phyloP scores from a whole-genome alignment of 176 grass and related monocot genomes.

The Carex parvula region DNA sequence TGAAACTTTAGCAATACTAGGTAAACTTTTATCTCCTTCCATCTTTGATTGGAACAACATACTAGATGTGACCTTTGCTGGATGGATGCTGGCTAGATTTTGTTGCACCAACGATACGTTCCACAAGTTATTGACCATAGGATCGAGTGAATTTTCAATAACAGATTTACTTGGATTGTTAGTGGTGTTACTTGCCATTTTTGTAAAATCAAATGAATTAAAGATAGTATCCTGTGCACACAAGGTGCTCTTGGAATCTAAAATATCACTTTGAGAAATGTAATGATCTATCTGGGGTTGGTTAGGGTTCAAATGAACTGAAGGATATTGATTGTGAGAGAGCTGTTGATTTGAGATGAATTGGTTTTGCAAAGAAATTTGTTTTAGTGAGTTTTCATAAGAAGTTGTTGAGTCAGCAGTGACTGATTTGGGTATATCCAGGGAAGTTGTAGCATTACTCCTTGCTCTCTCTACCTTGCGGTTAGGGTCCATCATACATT shows the following conservation, averaged over 20 bases:
- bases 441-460: neutral
- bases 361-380: slow-evolving; percentile 5
- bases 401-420: neutral
- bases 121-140: slow-evolving; percentile 25
- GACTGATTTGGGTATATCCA: neutral
- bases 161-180: neutral
- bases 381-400: neutral
- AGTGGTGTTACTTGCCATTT: neutral
- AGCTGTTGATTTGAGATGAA: neutral
- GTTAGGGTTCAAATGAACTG: neutral
- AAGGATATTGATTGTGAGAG: neutral
- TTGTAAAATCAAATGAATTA: neutral
- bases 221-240: neutral
- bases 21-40: neutral
- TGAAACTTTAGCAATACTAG: neutral
- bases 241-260: neutral
- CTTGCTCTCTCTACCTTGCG: neutral
- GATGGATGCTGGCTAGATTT: neutral
- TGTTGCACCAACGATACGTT: neutral
- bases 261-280: slow-evolving; percentile 8
- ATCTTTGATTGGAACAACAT: slow-evolving; percentile 8
- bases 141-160: slow-evolving; percentile 15
- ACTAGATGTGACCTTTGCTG: neutral
- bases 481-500: neutral
- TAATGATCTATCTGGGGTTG: neutral